Percentiles rank a stretch among this genome's conserved stretches.
phyloP scores from a whole-genome alignment of 345 rosid genomes.

The Acer negundo region DNA sequence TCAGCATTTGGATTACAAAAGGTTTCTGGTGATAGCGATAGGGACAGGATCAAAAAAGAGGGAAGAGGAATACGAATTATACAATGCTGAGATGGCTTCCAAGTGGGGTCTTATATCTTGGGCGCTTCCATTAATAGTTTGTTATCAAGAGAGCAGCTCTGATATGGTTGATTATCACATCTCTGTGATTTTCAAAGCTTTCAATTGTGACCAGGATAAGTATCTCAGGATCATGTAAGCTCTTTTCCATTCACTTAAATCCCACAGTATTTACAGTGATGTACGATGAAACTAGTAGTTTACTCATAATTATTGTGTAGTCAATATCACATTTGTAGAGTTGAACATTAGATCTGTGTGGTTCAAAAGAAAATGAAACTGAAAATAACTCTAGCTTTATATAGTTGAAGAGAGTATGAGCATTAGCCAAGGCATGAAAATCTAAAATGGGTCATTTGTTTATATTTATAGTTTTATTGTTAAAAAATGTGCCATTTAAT shows the following conservation, averaged over 20 bases:
- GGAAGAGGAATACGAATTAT: constrained; percentile 29
- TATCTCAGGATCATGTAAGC: constrained; percentile 73
- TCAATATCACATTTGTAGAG: too few relatives aligned
- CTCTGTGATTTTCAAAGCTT: constrained; percentile 52
- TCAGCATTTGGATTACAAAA: constrained; percentile 47
- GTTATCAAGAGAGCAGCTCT: constrained; percentile 41
- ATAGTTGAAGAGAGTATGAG: too few relatives aligned
- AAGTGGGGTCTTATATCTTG: constrained; percentile 71
- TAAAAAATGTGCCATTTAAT: too few relatives aligned
- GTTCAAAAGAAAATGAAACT: too few relatives aligned
- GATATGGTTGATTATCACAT: constrained; percentile 70
- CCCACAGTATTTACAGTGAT: too few relatives aligned
- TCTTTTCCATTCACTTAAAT: not conserved
- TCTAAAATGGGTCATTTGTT: too few relatives aligned
- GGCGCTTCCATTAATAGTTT: constrained; percentile 65
- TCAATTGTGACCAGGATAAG: constrained; percentile 50
- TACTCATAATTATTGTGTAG: too few relatives aligned
- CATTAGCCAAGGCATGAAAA: too few relatives aligned
- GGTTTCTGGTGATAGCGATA: constrained; percentile 59
- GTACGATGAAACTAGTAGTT: too few relatives aligned
- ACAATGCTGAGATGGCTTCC: constrained; percentile 37
- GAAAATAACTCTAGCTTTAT: too few relatives aligned
- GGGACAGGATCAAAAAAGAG: constrained; percentile 56
- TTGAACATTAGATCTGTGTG: too few relatives aligned
- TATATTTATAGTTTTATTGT: too few relatives aligned